phyloP scores from a whole-genome alignment of 257 asterid species.

The Petunia secreta region DNA sequence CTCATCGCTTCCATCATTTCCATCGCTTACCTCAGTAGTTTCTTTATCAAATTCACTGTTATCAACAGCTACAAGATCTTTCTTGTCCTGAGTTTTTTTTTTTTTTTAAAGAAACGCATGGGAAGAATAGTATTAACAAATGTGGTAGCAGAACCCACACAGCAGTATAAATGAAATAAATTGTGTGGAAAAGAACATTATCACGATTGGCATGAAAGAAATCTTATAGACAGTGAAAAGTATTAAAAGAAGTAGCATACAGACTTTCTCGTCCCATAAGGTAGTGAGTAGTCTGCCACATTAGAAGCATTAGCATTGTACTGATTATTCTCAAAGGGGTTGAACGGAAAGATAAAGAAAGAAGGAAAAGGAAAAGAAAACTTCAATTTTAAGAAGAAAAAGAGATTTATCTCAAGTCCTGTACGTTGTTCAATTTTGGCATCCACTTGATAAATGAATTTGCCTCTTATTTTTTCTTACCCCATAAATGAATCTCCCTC shows the following conservation, averaged over 20 bases:
- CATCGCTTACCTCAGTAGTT: constrained; percentile 64
- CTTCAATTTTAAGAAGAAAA: background rate
- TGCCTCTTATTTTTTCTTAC: background rate
- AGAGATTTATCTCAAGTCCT: background rate
- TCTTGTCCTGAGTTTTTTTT: constrained; percentile 58
- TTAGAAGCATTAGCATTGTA: background rate
- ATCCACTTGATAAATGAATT: background rate
- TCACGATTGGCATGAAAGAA: background rate
- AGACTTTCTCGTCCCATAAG: background rate
- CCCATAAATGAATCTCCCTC: no score
- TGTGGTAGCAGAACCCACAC: background rate
- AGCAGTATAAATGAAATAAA: constrained; percentile 15
- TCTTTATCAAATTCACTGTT: constrained; percentile 65
- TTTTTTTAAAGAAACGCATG: background rate
- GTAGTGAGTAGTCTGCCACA: background rate
- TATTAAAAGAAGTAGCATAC: background rate
- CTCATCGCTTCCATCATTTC: constrained; percentile 52
- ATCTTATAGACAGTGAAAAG: background rate
- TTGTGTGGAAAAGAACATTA: background rate
- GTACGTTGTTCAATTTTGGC: background rate
- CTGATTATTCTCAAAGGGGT: constrained; percentile 2
- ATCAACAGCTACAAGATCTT: constrained; percentile 83
- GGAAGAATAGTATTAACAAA: constrained; percentile 10
- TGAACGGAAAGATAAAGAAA: background rate
- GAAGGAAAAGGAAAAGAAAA: background rate